Evolutionary conservation across 148 eudicot genomes (phyloP).

Genomic region (Euryodendron excelsum): DNA sequence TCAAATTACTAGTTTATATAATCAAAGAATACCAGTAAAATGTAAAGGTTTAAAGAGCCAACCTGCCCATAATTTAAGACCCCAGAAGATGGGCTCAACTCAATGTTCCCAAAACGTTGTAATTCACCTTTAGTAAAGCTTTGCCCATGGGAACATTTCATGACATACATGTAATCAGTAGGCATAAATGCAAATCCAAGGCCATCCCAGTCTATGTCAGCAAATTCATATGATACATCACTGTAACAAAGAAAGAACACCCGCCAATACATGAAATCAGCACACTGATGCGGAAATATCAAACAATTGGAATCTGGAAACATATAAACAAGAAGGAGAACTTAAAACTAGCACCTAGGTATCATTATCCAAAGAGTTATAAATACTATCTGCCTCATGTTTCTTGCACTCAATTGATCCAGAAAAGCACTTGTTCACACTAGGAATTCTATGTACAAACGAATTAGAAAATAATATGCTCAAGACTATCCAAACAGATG

Average conservation of each 20-base stretch:
- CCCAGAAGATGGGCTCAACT: slow-evolving; percentile 92
- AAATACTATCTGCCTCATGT: background rate
- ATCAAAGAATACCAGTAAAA: background rate
- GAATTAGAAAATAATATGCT: too few relatives aligned
- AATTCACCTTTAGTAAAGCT: slow-evolving; percentile 73
- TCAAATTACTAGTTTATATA: background rate
- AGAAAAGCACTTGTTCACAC: background rate
- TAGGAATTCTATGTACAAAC: background rate
- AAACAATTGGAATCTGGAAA: background rate
- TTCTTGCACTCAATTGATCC: background rate
- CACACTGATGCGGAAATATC: background rate
- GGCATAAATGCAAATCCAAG: slow-evolving; percentile 77
- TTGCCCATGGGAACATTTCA: slow-evolving; percentile 75
- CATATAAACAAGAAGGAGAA: background rate
- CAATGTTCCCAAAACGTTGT: slow-evolving; percentile 79
- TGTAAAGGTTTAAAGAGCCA: slow-evolving; percentile 17
- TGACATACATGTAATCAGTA: slow-evolving; percentile 85
- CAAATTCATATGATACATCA: slow-evolving; percentile 46
- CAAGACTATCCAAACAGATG: too few relatives aligned
- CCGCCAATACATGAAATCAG: background rate
- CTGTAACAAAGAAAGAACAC: slow-evolving; percentile 15
- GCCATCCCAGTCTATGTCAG: slow-evolving; percentile 90
- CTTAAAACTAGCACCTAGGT: background rate
- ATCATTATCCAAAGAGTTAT: background rate
- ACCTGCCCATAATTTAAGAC: slow-evolving; percentile 97